phyloP scores from a whole-genome alignment of 148 eudicot species.

The Cornus florida region DNA sequence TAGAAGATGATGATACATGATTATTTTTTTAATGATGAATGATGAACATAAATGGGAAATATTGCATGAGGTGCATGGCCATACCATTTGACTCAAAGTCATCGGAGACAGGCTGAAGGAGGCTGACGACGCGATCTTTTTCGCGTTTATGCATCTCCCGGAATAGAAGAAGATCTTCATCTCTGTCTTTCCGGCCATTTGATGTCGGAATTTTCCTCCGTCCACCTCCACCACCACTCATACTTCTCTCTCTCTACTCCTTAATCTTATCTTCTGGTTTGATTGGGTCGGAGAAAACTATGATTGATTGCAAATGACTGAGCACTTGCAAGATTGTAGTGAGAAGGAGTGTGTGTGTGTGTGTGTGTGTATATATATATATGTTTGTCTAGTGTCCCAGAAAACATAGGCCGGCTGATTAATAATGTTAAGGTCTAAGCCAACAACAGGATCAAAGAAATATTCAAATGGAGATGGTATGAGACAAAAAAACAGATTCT shows the following conservation, averaged over 20 bases:
- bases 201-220: slow-evolving; percentile 1
- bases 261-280: neutral
- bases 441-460: neutral
- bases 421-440: neutral
- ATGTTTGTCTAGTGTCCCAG: neutral
- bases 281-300: neutral
- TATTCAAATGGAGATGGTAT: neutral
- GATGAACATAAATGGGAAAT: neutral
- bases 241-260: neutral
- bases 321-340: neutral
- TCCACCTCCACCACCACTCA: slow-evolving; percentile 1
- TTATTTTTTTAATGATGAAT: too few species aligned
- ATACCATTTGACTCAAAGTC: slow-evolving; percentile 36
- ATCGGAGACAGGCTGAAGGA: slow-evolving; percentile 36
- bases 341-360: neutral
- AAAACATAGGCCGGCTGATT: neutral
- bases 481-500: neutral
- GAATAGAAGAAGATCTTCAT: slow-evolving; percentile 36
- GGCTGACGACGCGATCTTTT: slow-evolving; percentile 22
- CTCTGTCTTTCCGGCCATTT: slow-evolving; percentile 19
- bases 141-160: slow-evolving; percentile 33
- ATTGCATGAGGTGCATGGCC: neutral
- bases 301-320: neutral
- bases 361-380: too few species aligned
- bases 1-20: too few species aligned